Evolutionary conservation across 164 flowering plant species (phyloP), one percentile per base, ranked within the genome.

Genomic region (Houttuynia cordata): DNA sequence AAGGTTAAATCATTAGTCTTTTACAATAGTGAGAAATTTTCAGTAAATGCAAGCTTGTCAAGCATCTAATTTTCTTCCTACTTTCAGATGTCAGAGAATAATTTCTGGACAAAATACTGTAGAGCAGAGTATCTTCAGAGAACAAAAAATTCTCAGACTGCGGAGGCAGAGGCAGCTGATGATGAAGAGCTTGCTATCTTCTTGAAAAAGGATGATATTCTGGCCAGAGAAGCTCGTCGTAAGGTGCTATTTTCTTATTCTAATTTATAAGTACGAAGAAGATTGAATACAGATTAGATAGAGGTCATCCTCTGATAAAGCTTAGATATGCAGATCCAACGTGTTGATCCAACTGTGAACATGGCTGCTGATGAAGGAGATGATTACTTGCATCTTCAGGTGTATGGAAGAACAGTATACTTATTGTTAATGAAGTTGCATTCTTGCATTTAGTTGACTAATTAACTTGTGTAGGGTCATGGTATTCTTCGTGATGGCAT

Each of bases 131-230:
- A 78, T 72, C 91, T 91, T 56, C 86, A 87, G 63, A 81, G 85
- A 64, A 79, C 87, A 14, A 85, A 74, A 78, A 91, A 87, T 73
- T 63, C 74, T 61, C 65, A 76, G 69, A 89, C 91, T 72, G 96
- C 91, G 42, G 96, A 88, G 34, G 99, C 99, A 39, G 99, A 91
- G 79, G 99, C 97, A 68, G 99, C 97, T 69, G 97, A 85, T 75
- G 99, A 94, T 76, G 97, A 88, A 74, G 93, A 88, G 60, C 97
- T 91, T 68, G 97, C 93, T 61, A 76, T 91, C 57, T 91, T 94
- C 55, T 66, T 94, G 57, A 94, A 82, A 76, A 81, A 76, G 57
- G 99, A 94, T 79, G 90, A 82, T 18, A 79, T 91, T 71, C 76
- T 88, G 72, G 96, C 84, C 50, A 74, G 57, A 66, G 97, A 94